phyloP scores from a whole-genome alignment of 2,329 filamentous ascomycete species.

The Tolypocladium amazonense region DNA sequence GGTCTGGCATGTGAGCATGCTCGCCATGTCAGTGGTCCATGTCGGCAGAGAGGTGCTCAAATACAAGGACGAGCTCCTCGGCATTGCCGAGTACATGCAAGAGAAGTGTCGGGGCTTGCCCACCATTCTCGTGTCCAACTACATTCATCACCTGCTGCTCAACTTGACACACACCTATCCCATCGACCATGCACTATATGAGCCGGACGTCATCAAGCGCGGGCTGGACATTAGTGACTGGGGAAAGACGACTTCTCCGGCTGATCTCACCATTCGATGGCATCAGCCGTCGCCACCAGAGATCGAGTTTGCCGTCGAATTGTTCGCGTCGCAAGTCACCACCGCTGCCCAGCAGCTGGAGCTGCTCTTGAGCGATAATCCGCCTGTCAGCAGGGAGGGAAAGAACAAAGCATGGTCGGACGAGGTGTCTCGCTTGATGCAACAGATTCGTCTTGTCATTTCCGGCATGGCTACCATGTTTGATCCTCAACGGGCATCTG shows the following conservation, averaged over 20 bases:
- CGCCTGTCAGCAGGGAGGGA: slow-evolving; percentile 78
- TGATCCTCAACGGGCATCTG: slow-evolving; percentile 62
- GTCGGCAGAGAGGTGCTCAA: slow-evolving; percentile 82
- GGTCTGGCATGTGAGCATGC: slow-evolving; percentile 93
- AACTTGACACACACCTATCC: slow-evolving; percentile 94
- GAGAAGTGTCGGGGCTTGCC: slow-evolving; percentile 87
- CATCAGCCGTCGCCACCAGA: slow-evolving; percentile 74
- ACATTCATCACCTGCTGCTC: slow-evolving; percentile 88
- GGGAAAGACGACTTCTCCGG: slow-evolving; percentile 66
- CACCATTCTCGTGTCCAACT: slow-evolving; percentile 94
- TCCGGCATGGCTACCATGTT: slow-evolving; percentile 87
- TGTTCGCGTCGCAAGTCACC: slow-evolving; percentile 77
- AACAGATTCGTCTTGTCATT: slow-evolving; percentile 77
- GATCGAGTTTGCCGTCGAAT: slow-evolving; percentile 76
- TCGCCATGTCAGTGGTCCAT: slow-evolving; percentile 97
- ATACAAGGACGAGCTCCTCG: slow-evolving; percentile 80
- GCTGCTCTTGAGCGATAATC: slow-evolving; percentile 69
- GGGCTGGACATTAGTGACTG: slow-evolving; percentile 73
- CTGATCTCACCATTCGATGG: slow-evolving; percentile 78
- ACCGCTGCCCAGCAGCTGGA: slow-evolving; percentile 65
- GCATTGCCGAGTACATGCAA: slow-evolving; percentile 93
- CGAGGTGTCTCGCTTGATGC: slow-evolving; percentile 82
- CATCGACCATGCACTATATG: slow-evolving; percentile 78
- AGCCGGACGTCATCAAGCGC: slow-evolving; percentile 59
- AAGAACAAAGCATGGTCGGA: slow-evolving; percentile 99